Base-by-base conservation (phyloP, 306 rosid genomes). In the Quercus rubra region DNA sequence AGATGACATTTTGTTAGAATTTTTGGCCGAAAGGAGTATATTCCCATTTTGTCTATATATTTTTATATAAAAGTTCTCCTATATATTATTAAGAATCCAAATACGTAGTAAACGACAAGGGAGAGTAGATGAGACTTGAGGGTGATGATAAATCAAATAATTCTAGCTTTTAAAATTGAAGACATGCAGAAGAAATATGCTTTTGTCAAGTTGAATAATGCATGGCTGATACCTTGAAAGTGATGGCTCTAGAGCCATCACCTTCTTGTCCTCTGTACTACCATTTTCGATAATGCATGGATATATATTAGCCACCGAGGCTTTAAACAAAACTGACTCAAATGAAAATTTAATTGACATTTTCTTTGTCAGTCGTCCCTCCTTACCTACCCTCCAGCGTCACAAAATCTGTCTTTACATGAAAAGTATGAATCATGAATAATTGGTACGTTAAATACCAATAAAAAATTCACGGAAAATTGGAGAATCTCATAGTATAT, bases 381-480 rank as follows among this genome's bases (percentile, higher is more conserved):
- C 75, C 76, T 57, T 38, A 79, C 78, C 90, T 19, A 83, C 70
- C 77, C 35, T 73, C 73, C 19, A 74, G 77, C 62, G 73, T 19
- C 28, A 33, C 6, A 55, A 23, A 73, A 63, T 49, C 31, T 67
- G 74, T 80, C 71, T 80, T 38, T 10, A 49, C 41, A 28, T 77
- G 13, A 25, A 30, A 21, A 31, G 58, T 68, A 64, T 55, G 52
- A 59, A 73, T 23, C 28, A 11, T 5, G 64, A 25, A 61, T 75
- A 43, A 10, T 21, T 27, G 25, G 12, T 10, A 59, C 7, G 30
- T 59, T 7, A 58, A 58, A 59, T 20, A 11, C 17, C 66, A 23
- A 23, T 59, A 20, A 23, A 59, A 23, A 9, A 23, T 8, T 70
- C 83, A 74, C 15, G 4, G 14, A 10, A 58, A 11, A 23, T 25